Base-by-base conservation (phyloP, 2,329 filamentous ascomycete genomes). In the Nectriaceae sp. region DNA sequence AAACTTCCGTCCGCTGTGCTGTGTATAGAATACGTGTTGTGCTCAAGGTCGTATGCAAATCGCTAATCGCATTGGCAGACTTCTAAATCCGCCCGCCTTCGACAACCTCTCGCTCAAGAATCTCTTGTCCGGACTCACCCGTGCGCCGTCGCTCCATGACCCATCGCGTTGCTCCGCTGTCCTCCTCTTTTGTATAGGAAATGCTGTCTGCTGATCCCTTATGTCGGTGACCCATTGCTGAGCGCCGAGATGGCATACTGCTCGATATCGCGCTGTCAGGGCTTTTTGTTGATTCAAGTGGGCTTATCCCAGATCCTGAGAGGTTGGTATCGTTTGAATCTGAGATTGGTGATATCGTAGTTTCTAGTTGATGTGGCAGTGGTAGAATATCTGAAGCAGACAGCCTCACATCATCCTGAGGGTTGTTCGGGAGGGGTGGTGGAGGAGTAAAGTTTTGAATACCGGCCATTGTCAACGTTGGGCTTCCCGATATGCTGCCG, bases 121-220 rank as follows among this genome's bases (percentile, higher is more conserved):
- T 67, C 62, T 87, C 83, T 64, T 87, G 77, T 1, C 85, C 86
- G 49, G 74, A 78, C 59, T 89, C 85, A 1, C 75, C 82, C 3
- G 84, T 87, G 29, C 87, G 72, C 44, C 86, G 75, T 29, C 86
- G 71, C 66, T 90, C 87, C 56, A 90, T 71, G 6, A 90, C 80
- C 87, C 87, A 90, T 39, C 84, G 71, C 46, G 76, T 78, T 54
- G 80, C 79, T 1, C 77, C 79, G 8, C 76, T 76, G 3, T 80
- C 75, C 39, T 84, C 82, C 60, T 87, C 83, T 51, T 85, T 82
- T 40, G 78, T 78, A 65, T 90, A 90, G 5, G 85, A 85, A 26
- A 90, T 83, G 53, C 84, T 88, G 56, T 89, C 87, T 2, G 83
- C 75, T 39, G 82, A 87, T 42, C 78, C 72, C 55, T 75, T 77